phyloP scores from a whole-genome alignment of 1,284 basidiomycete genomes.

The Apiotrichum siamense region DNA sequence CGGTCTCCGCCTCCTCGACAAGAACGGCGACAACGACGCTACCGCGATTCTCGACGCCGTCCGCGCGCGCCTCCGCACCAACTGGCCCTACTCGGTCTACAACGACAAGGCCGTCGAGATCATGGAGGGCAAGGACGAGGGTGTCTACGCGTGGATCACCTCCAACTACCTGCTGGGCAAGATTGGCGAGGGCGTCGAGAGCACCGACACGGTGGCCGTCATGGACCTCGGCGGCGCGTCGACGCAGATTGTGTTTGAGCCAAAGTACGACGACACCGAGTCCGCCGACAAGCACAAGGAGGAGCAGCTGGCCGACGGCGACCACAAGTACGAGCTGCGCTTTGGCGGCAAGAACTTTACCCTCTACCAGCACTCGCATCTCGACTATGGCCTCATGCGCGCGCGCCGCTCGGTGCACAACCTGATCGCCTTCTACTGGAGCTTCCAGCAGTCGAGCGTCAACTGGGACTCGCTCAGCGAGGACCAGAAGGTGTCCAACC shows the following conservation, averaged over 20 bases:
- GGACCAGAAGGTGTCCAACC: slow-evolving; percentile 56
- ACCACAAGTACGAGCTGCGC: slow-evolving; percentile 83
- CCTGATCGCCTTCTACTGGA: slow-evolving; percentile 79
- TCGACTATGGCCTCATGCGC: slow-evolving; percentile 92
- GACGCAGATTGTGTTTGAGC: slow-evolving; percentile 97
- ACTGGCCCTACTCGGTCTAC: slow-evolving; percentile 70
- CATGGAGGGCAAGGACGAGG: slow-evolving; percentile 97
- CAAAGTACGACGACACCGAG: slow-evolving; percentile 54
- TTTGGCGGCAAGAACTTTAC: slow-evolving; percentile 67
- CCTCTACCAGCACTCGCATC: slow-evolving; percentile 90
- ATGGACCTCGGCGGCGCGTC: slow-evolving; percentile 95
- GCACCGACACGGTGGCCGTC: slow-evolving; percentile 71
- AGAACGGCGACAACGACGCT: slow-evolving; percentile 56
- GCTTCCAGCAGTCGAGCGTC: slow-evolving; percentile 46
- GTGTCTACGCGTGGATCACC: slow-evolving; percentile 97
- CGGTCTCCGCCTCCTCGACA: slow-evolving; percentile 65
- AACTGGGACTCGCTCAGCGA: slow-evolving; percentile 49
- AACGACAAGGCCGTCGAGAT: slow-evolving; percentile 62
- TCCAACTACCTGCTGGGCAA: slow-evolving; percentile 84
- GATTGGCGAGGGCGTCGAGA: slow-evolving; percentile 56
- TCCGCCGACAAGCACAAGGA: slow-evolving; percentile 27
- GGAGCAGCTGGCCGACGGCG: slow-evolving; percentile 66
- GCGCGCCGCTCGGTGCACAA: slow-evolving; percentile 81
- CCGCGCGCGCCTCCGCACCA: slow-evolving; percentile 55
- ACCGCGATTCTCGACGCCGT: slow-evolving; percentile 74